Evolutionary conservation across 78 protist species (phyloP), one percentile per base, ranked within the genome.

Genomic region (Anaeramoeba flamelloides): DNA sequence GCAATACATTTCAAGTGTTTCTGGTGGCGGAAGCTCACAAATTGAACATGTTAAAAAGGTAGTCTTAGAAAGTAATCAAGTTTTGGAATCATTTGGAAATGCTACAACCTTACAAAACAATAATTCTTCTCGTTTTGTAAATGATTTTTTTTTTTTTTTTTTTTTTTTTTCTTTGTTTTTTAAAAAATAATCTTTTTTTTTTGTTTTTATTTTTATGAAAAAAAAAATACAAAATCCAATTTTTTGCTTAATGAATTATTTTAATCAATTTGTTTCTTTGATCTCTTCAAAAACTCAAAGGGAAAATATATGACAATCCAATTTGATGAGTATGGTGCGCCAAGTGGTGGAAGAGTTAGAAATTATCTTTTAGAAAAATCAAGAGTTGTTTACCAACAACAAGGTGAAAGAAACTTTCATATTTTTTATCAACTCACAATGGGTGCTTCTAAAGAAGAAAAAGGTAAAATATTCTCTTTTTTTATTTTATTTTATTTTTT

Each of bases 371-470:
- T 91, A 32, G 94, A 91, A 80, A 90, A 88, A 32, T 85, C 90
- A 22, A 87, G 96, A 34, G 91, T 93, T 22, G 88, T 84, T 4
- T 79, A 39, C 26, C 94, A 88, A 81, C 74, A 77, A 31, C 79
- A 39, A 8, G 91, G 91, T 74, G 97, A 94, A 90, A 85, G 95
- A 12, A 91, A 87, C 85, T 94, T 80, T 91, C 97, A 94, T 80
- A 84, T 92, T 37, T 90, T 94, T 84, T 74, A 81, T 78, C 3
- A 36, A 38, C 32, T 81, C 80, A 4, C 79, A 2, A 76, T 40
- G 32, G 82, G 82, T 53, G 0, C 0, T 36, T 38, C 76, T 30
- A 69, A 0, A 38, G 84, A 2, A 40, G 36, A 26, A 53, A 8
- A 17, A n/a, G n/a, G n/a, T n/a, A n/a, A n/a, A n/a, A n/a, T n/a